Conservation (phyloP, 176 grass and related monocot species). For the Paspalum vaginatum region DNA sequence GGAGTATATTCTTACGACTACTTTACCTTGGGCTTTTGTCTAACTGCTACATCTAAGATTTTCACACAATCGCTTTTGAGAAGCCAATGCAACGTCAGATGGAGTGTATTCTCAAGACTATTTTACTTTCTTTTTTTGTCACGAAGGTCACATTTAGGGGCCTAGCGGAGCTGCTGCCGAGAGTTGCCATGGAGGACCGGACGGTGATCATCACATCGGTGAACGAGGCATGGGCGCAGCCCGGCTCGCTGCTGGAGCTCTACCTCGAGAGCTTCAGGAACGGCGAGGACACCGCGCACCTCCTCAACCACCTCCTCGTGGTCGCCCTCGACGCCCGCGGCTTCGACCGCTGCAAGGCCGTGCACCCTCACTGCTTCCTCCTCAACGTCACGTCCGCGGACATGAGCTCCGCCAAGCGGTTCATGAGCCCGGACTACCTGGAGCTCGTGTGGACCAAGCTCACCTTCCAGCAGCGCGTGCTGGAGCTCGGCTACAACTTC, state of each 20-base stretch:
- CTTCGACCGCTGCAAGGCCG: constrained; percentile 30
- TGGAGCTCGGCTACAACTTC: constrained; percentile 57
- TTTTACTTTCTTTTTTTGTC: background rate
- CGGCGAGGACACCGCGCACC: constrained; percentile 27
- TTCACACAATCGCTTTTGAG: too few relatives aligned
- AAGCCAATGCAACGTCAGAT: background rate
- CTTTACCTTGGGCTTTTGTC: background rate
- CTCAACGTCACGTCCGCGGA: background rate
- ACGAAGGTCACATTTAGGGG: background rate
- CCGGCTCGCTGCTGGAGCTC: constrained; percentile 43
- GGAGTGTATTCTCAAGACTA: background rate
- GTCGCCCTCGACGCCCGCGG: constrained; percentile 45
- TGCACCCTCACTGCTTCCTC: constrained; percentile 22
- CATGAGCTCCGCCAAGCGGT: constrained; percentile 33
- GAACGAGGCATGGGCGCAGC: constrained; percentile 12
- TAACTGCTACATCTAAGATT: too few relatives aligned
- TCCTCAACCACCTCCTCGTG: constrained; percentile 46
- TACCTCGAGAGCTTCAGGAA: constrained; percentile 43
- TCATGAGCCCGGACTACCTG: constrained; percentile 48
- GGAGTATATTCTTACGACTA: background rate
- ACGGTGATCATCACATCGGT: background rate
- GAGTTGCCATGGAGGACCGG: background rate
- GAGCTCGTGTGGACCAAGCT: constrained; percentile 58
- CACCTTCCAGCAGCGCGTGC: constrained; percentile 39
- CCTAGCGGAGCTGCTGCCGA: background rate